These are phyloP conservation scores for Elsinoe ampelina DNA, from an alignment of 2,329 filamentous ascomycete species.

Conservation along the genomic window DNA sequence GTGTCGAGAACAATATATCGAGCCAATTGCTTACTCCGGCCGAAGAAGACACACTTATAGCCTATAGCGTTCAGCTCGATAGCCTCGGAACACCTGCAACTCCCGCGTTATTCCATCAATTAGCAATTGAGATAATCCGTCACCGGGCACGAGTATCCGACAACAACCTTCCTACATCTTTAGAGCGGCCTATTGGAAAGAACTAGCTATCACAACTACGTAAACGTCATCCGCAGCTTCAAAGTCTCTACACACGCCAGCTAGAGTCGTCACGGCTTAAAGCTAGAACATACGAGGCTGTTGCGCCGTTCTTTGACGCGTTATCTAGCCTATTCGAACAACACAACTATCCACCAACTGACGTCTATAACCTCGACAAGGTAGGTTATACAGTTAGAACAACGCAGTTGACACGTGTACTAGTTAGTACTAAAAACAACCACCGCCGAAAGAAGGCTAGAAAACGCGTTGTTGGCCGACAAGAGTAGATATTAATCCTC, in stretches of 20 bases:
- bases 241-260: background rate
- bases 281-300: background rate
- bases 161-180: no score
- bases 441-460: background rate
- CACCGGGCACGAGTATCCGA: no score
- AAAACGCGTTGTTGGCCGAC: background rate
- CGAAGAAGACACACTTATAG: background rate
- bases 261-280: background rate
- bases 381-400: background rate
- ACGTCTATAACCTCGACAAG: background rate
- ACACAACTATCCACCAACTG: background rate
- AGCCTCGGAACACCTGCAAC: background rate
- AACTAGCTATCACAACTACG: background rate
- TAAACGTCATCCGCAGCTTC: background rate
- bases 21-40: background rate
- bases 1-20: background rate
- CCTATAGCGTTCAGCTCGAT: background rate
- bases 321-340: background rate
- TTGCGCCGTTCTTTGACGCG: background rate
- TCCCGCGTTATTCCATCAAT: background rate
- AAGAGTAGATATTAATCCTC: background rate
- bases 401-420: background rate
- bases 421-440: background rate
- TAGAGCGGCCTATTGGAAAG: background rate
- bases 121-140: no score